Base-by-base conservation (phyloP, 345 rosid genomes). In the Euclidium syriacum region DNA sequence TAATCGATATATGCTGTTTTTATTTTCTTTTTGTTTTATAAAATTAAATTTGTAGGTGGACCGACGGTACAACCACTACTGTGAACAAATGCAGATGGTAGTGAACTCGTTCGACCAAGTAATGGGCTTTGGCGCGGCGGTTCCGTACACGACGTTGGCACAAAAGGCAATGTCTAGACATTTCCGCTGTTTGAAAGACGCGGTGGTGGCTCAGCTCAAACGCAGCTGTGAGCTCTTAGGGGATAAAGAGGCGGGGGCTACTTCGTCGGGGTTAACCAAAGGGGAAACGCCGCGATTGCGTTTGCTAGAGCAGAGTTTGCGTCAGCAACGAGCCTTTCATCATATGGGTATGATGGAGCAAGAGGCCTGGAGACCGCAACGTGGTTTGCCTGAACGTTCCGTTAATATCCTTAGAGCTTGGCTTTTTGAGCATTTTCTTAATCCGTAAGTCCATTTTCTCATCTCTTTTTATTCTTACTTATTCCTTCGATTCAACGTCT, bases 141-240 rank as follows among this genome's bases (percentile, higher is more conserved):
- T 74, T 0, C 96, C 83, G 5, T 95, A 95, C 73, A 90, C 95
- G 7, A 85, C 96, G 42, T 70, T 95, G 46, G 99, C 99, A 24
- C 85, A 87, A 1, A 95, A 86, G 78, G 99, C 99, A 52, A 95
- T 95, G 97, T 95, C 99, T 64, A 81, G 92, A 73, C 99, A 95
- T 59, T 95, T 95, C 51, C 78, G 99, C 51, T 85, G 97, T 69
- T 70, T 95, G 20, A 84, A 88, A 68, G 99, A 95, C 20, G 96
- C 96, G 39, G 73, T 95, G 1, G 83, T 79, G 44, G 50, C 43
- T 63, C 99, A 95, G 65, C 85, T 90, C 35, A 85, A 81, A 43
- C 87, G 80, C 0, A 90, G 92, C 3, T 84, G 81, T 70, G 89
- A 86, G 62, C 89, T 88, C 43, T 73, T 86, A 87, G 99, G 99